Percentiles rank a stretch among this genome's conserved stretches.
Evolutionary conservation across 257 asterid genomes (phyloP).

Genomic region (Solanum sejunctum): DNA sequence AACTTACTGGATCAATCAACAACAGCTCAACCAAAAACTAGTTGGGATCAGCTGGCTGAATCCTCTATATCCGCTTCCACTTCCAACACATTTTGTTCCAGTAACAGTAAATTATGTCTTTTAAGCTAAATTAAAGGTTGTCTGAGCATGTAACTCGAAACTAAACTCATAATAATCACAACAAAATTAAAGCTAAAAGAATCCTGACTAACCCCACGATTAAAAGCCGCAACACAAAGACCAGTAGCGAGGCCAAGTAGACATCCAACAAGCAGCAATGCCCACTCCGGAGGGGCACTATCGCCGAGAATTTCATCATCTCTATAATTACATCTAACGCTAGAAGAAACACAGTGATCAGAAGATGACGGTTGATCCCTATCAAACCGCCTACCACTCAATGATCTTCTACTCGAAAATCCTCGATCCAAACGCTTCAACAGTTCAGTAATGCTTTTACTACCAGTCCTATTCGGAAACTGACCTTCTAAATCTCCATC

Average conservation of each 20-base stretch:
- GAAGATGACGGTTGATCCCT: background rate
- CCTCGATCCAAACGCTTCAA: conserved; percentile 28
- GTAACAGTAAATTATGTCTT: background rate
- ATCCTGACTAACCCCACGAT: conserved; percentile 74
- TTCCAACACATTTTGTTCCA: background rate
- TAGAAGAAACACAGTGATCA: background rate
- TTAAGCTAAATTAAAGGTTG: background rate
- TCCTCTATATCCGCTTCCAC: background rate
- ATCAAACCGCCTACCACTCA: conserved; percentile 3
- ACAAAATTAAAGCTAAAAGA: background rate
- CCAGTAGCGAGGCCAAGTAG: conserved; percentile 93
- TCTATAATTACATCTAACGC: background rate
- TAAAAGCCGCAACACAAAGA: conserved; percentile 81
- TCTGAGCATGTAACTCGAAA: background rate
- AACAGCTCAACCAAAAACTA: background rate
- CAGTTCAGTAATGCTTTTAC: conserved; percentile 24
- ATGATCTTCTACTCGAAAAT: conserved; percentile 14
- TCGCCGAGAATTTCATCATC: conserved; percentile 51
- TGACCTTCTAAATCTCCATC: conserved; percentile 66
- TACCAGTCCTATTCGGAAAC: conserved; percentile 20
- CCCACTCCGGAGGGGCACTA: conserved; percentile 98
- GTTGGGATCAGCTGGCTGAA: background rate
- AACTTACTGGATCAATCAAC: background rate
- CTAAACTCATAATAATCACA: background rate
- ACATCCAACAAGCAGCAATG: conserved; percentile 82